Evolutionary conservation across 345 rosid genomes (phyloP), one percentile per base, ranked within the genome.

Genomic region (Ailanthus altissimus): DNA sequence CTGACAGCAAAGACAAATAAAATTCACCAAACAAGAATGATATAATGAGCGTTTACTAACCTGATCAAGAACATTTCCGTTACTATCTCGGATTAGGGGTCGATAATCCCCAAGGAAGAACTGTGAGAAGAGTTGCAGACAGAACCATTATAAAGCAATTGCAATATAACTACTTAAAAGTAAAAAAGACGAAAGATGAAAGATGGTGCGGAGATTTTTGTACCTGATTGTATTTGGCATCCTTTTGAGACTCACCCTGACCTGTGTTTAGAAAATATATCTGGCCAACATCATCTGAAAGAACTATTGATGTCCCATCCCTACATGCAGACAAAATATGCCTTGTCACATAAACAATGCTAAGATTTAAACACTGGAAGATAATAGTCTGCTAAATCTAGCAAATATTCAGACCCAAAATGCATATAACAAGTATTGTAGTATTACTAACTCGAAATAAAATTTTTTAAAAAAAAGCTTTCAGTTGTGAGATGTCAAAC

Each of bases 91-190:
- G 62, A 93, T 87, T 79, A 96, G 86, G 42, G 99, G 99, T 67
- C 99, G 97, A 85, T 96, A 96, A 81, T 96, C 99, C 77, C 99
- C 99, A 79, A 96, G 98, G 87, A 92, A 96, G 89, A 96, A 96
- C 99, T 96, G 89, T 73, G 75, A 78, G 40, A 74, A 70, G 74
- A 74, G 73, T 62, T 47, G 72, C 69, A 77, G 20, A 78, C 32
- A 63, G 60, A 67, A 81, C 67, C 68, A 81, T 51, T 72, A 76
- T 60, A 75, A 80, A 82, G 26, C 46, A 80, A 81, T 47, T 46
- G 72, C 75, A 81, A n/a, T 23, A 78, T 25, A 47, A 16, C 75
- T 40, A 14, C 67, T 75, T 67, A 58, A 38, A 60, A 32, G 38
- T 42, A 16, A 23, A 54, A 32, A 67, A 65, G 21, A 43, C 38